Evolutionary conservation across 1,139 yeast genomes (phyloP).

Genomic region (Suhomyces kunorum): DNA sequence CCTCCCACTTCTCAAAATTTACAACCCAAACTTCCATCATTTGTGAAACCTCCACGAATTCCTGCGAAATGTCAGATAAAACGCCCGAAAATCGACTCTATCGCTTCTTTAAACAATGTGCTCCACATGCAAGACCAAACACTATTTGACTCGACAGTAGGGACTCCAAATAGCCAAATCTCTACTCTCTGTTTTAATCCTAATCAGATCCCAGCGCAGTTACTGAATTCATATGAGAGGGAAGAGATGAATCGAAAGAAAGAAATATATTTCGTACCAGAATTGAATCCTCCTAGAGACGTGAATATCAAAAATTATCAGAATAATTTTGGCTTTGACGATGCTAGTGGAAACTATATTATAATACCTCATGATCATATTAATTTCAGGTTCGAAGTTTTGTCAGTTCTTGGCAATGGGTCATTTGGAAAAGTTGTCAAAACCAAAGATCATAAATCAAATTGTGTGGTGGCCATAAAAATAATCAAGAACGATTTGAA

Average conservation of each 20-base stretch:
- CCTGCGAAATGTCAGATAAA: not conserved
- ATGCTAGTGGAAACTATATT: slow-evolving; percentile 62
- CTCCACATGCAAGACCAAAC: slow-evolving; percentile 8
- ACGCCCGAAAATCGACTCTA: slow-evolving; percentile 1
- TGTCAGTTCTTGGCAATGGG: slow-evolving; percentile 68
- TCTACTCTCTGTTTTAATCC: not conserved
- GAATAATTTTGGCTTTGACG: slow-evolving; percentile 74
- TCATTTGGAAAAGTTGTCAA: slow-evolving; percentile 80
- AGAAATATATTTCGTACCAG: slow-evolving; percentile 43
- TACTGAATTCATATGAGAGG: slow-evolving; percentile 50
- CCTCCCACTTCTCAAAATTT: not conserved
- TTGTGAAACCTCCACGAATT: not conserved
- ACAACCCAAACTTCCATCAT: not conserved
- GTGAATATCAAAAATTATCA: slow-evolving; percentile 48
- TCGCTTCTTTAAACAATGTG: not conserved
- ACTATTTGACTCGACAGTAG: slow-evolving; percentile 12
- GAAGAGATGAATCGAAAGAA: slow-evolving; percentile 50
- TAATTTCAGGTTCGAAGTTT: slow-evolving; percentile 69
- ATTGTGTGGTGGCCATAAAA: slow-evolving; percentile 64
- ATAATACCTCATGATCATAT: slow-evolving; percentile 67
- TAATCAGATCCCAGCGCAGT: not conserved
- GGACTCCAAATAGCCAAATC: not conserved
- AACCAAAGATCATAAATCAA: slow-evolving; percentile 65
- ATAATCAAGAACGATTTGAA: slow-evolving; percentile 72
- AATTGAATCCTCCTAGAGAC: slow-evolving; percentile 17